These are phyloP conservation scores for Omphalotus olearius DNA, from an alignment of 1,284 basidiomycete genomes.

Conservation along the genomic window DNA sequence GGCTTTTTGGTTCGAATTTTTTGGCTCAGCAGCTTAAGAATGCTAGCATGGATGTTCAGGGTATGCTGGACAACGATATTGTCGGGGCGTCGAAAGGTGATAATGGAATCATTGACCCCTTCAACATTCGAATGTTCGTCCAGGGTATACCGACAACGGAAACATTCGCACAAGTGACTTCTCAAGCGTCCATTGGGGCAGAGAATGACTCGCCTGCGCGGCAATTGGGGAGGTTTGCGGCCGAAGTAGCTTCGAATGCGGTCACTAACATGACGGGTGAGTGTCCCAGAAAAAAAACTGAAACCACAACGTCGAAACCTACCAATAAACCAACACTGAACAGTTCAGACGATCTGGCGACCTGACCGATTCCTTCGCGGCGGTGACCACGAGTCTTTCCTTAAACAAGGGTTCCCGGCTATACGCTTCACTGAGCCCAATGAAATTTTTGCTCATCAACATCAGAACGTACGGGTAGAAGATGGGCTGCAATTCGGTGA, in stretches of 20 bases:
- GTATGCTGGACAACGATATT: conserved; percentile 45
- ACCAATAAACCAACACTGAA: neutral
- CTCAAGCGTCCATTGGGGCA: conserved; percentile 37
- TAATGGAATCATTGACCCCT: conserved; percentile 29
- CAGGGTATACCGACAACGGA: conserved; percentile 43
- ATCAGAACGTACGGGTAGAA: conserved; percentile 48
- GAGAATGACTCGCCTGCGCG: conserved; percentile 51
- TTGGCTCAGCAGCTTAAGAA: conserved; percentile 39
- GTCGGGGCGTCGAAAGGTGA: conserved; percentile 18
- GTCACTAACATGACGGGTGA: conserved; percentile 45
- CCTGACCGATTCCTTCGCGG: conserved; percentile 42
- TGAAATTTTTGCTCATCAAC: conserved; percentile 53
- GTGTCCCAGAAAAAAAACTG: conserved; percentile 10
- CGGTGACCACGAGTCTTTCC: conserved; percentile 51
- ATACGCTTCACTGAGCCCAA: conserved; percentile 52
- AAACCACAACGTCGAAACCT: neutral
- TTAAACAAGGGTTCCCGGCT: conserved; percentile 43
- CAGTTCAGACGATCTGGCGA: conserved; percentile 15
- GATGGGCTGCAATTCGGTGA: conserved; percentile 51
- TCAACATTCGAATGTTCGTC: conserved; percentile 45
- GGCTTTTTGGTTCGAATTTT: conserved; percentile 42
- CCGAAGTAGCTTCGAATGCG: conserved; percentile 42
- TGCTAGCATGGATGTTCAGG: conserved; percentile 44
- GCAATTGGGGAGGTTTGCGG: conserved; percentile 44
- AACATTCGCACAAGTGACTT: conserved; percentile 28